Evolutionary conservation across 1,139 yeast genomes (phyloP), one percentile per base, ranked within the genome.

Genomic region (Kodamaea alishanica): DNA sequence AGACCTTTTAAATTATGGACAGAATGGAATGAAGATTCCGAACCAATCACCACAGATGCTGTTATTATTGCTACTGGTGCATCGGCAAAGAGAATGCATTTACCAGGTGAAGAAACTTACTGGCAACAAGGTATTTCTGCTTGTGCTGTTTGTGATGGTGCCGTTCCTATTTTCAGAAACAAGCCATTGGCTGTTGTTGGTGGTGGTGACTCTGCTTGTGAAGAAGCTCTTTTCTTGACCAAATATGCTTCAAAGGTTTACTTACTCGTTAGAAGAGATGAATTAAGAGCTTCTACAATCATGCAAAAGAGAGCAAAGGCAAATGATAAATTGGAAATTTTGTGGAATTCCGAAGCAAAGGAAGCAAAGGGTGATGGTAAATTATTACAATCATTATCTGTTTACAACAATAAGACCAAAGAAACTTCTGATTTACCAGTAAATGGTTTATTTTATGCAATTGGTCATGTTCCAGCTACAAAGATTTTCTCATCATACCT

Each of bases 91-190:
- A 86, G 98, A 73, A 77, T 92, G 72, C 70, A 79, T 61, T 72
- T 92, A 46, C 96, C 97, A 44, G 98, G 98, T 53, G 98, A 92
- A 72, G 97, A 92, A 49, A 77, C 79, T 33, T 92, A 92, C 79
- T 92, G 98, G 98, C 98, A 92, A 74, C 87, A 85, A 63, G 98
- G 98, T 63, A 92, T 92, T 53, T 86, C 96, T 50, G 98, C 98
- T 15, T 92, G 98, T 75, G 98, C 98, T 36, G 98, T 92, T 46
- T 92, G 98, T 71, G 98, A 92, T 61, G 98, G 98, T 65, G 98
- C 98, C 28, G 96, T 92, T 33, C 98, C 98, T 55, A 89, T 92
- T 57, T 92, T 92, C 75, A 84, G 97, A 76, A 86, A 92, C 75
- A 86, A 89, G 68, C 97, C 98, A 31, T 78, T 92, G 58, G 97